phyloP scores from a whole-genome alignment of 345 rosid genomes.

The Erucastrum elatum region DNA sequence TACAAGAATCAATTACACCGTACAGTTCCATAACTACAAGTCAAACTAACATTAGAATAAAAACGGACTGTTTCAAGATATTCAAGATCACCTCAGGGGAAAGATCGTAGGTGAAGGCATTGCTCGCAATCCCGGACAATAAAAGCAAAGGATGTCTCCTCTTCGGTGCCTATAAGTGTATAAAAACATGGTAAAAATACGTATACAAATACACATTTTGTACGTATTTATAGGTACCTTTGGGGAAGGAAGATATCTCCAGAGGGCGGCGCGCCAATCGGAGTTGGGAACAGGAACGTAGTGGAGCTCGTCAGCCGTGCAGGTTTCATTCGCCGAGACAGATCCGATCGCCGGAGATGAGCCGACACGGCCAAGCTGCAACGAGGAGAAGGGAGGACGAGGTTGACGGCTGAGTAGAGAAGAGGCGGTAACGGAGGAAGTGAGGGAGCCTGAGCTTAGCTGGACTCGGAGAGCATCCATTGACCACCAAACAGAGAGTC shows the following conservation, averaged over 20 bases:
- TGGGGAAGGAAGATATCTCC: constrained; percentile 81
- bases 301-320: constrained; percentile 95
- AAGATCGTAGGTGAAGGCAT: constrained; percentile 79
- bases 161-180: constrained; percentile 43
- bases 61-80: background rate
- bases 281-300: constrained; percentile 66
- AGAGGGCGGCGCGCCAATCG: constrained; percentile 85
- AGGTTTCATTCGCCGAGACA: constrained; percentile 29
- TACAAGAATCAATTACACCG: background rate
- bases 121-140: constrained; percentile 72
- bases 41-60: background rate
- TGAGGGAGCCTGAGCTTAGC: constrained; percentile 42
- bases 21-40: background rate
- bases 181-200: background rate
- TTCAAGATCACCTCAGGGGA: constrained; percentile 56
- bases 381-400: constrained; percentile 1
- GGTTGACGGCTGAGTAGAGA: constrained; percentile 19
- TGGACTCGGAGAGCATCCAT: constrained; percentile 44
- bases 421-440: constrained; percentile 23
- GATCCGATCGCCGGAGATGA: constrained; percentile 13
- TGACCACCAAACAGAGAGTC: background rate
- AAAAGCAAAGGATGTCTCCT: constrained; percentile 82
- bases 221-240: constrained; percentile 32
- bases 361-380: constrained; percentile 20
- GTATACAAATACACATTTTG: background rate